Evolutionary conservation across 2,329 filamentous ascomycete genomes (phyloP).

Genomic region (Chaetomium sp.): DNA sequence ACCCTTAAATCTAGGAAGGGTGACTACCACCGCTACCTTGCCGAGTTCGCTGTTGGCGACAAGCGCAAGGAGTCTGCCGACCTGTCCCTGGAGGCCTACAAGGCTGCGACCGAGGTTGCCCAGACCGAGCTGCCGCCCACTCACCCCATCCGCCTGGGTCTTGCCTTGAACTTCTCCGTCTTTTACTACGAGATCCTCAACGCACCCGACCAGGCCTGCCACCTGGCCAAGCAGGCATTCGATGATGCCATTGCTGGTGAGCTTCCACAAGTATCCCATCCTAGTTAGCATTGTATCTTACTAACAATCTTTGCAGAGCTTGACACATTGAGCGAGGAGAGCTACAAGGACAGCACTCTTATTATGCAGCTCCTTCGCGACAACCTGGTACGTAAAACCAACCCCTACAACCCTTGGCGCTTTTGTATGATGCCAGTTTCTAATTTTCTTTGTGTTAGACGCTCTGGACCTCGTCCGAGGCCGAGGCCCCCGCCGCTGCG

Average conservation of each 20-base stretch:
- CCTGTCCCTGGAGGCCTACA: constrained; percentile 95
- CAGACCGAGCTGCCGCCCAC: constrained; percentile 84
- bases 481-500: constrained; percentile 65
- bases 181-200: constrained; percentile 99
- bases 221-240: constrained; percentile 92
- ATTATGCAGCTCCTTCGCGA: constrained; percentile 98
- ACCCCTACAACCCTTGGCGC: too few species aligned
- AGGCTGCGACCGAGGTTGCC: constrained; percentile 83
- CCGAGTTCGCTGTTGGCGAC: constrained; percentile 91
- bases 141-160: constrained; percentile 86
- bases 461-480: constrained; percentile 98
- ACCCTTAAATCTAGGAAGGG: constrained; percentile 67
- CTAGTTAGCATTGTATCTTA: neutral
- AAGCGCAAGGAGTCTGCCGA: constrained; percentile 93
- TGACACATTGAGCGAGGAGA: constrained; percentile 94
- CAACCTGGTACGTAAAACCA: constrained; percentile 64
- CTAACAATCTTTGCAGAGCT: constrained; percentile 56
- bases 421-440: neutral
- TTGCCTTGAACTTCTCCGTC: constrained; percentile 93
- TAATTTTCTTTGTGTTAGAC: constrained; percentile 54
- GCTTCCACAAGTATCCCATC: constrained; percentile 10
- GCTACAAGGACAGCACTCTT: constrained; percentile 97
- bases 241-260: constrained; percentile 85
- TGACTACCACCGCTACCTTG: constrained; percentile 98
- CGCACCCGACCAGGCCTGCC: constrained; percentile 95